Conservation (phyloP, 805 yeast genomes). For the Candida sakaeoensis region DNA sequence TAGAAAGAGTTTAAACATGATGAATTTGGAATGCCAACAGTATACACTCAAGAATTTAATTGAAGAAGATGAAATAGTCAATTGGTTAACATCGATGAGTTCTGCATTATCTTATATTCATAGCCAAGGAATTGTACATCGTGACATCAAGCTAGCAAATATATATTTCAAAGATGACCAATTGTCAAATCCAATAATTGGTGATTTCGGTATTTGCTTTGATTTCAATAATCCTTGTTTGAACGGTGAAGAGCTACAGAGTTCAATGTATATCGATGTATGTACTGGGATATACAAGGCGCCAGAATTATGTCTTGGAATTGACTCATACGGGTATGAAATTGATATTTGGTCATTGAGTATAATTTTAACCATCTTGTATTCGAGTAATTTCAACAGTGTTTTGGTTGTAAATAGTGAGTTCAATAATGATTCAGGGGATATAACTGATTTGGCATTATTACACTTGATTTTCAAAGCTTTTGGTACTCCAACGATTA, state of each 20-base stretch:
- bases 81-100: constrained; percentile 12
- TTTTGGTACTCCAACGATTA: constrained; percentile 58
- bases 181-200: constrained; percentile 32
- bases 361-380: constrained; percentile 53
- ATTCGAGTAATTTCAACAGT: constrained; percentile 28
- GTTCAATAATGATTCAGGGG: constrained; percentile 25
- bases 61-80: constrained; percentile 1
- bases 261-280: constrained; percentile 56
- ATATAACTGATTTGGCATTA: constrained; percentile 56
- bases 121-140: constrained; percentile 32
- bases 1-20: constrained; percentile 20
- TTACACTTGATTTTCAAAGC: constrained; percentile 49
- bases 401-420: constrained; percentile 24
- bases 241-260: constrained; percentile 12
- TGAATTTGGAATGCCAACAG: constrained; percentile 18
- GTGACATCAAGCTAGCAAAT: constrained; percentile 41
- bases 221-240: constrained; percentile 10
- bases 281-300: constrained; percentile 68
- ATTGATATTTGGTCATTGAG: constrained; percentile 77
- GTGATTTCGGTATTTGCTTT: constrained; percentile 63
- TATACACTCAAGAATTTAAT: constrained; percentile 5
- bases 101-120: constrained; percentile 29
- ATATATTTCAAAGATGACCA: constrained; percentile 20
- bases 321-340: constrained; percentile 47
- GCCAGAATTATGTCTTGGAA: constrained; percentile 68